Conservation (phyloP, 2,329 filamentous ascomycete species). For the Coniochaeta sp. region DNA sequence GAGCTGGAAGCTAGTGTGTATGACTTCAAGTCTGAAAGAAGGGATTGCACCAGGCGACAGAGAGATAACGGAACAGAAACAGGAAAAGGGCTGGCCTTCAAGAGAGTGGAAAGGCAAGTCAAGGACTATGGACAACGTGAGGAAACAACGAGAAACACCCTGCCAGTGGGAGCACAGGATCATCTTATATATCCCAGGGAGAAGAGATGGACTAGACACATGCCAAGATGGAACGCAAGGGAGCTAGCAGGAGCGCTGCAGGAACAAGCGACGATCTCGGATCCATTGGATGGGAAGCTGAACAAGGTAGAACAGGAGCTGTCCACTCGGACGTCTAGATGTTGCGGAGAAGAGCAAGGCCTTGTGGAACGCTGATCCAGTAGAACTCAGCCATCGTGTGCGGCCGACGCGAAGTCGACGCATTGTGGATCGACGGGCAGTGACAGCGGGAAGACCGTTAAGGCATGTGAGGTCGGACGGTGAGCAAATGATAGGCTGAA, state of each 20-base stretch:
- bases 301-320: constrained; percentile 23
- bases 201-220: constrained; percentile 6
- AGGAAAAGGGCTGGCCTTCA: constrained; percentile 27
- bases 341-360: constrained; percentile 6
- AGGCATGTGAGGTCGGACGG: constrained; percentile 11
- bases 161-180: constrained; percentile 10
- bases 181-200: constrained; percentile 9
- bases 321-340: constrained; percentile 13
- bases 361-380: constrained; percentile 21
- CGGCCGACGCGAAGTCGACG: constrained; percentile 28
- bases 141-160: constrained; percentile 17
- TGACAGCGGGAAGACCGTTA: constrained; percentile 13
- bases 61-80: constrained; percentile 14
- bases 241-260: constrained; percentile 20
- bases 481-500: constrained; percentile 20
- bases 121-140: constrained; percentile 9
- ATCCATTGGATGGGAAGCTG: constrained; percentile 27
- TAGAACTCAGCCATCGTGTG: constrained; percentile 26
- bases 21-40: constrained; percentile 22
- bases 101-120: constrained; percentile 22
- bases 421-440: constrained; percentile 25
- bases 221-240: constrained; percentile 12
- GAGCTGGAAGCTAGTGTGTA: constrained; percentile 13
- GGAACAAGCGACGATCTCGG: constrained; percentile 20
- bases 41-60: constrained; percentile 36